These are phyloP conservation scores for Auricularia sp. DNA, from an alignment of 768 basidiomycete genomes.

Conservation along the genomic window DNA sequence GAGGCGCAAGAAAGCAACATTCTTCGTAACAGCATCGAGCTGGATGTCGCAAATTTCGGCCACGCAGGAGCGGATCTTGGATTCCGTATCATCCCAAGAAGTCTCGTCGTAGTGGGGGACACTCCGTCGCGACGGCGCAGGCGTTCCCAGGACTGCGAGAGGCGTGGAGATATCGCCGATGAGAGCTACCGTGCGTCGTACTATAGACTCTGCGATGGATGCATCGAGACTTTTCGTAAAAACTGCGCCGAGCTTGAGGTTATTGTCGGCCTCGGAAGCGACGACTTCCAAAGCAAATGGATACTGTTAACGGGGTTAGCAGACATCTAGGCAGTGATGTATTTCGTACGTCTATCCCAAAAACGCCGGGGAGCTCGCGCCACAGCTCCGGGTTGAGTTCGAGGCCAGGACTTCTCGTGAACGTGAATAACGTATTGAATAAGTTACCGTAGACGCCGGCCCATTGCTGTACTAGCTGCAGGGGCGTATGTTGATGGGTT, in stretches of 20 bases:
- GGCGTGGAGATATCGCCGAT: neutral
- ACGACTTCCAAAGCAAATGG: neutral
- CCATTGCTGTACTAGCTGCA: neutral
- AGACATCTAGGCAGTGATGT: neutral
- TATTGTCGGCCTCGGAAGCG: neutral
- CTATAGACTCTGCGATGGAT: neutral
- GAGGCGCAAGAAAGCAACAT: neutral
- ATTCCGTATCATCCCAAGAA: neutral
- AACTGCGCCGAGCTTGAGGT: neutral
- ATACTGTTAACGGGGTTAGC: neutral
- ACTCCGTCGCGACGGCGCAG: neutral
- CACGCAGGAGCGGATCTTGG: neutral
- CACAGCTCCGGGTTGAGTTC: neutral
- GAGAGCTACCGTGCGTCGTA: neutral
- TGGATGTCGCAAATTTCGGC: neutral
- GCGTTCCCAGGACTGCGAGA: neutral
- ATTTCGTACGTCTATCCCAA: neutral
- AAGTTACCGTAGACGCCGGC: neutral
- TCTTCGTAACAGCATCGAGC: neutral
- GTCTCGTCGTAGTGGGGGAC: neutral
- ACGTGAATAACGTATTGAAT: neutral
- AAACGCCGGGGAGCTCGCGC: neutral
- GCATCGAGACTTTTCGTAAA: neutral
- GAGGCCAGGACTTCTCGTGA: neutral
- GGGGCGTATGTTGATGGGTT: neutral